These are phyloP conservation scores for Fonsecaea nubica DNA, from an alignment of 2,329 filamentous ascomycete species.

Conservation along the genomic window DNA sequence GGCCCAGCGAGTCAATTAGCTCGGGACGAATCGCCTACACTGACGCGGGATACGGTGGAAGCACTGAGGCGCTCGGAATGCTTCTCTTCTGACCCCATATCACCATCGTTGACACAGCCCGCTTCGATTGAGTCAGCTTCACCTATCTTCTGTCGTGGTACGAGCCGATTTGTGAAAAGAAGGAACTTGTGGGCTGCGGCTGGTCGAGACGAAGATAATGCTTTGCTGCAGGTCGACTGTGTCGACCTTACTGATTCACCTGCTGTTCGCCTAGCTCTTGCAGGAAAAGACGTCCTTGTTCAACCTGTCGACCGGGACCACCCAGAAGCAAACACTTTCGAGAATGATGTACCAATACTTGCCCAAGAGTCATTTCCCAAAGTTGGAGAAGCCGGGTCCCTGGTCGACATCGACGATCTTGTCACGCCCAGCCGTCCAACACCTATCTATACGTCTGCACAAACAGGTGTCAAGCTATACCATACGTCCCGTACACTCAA, in stretches of 20 bases:
- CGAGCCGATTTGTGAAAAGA: conserved; percentile 44
- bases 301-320: conserved; percentile 17
- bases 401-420: conserved; percentile 36
- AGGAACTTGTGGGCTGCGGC: conserved; percentile 72
- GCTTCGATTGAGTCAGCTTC: conserved; percentile 37
- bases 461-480: conserved; percentile 11
- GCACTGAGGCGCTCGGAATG: conserved; percentile 67
- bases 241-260: conserved; percentile 64
- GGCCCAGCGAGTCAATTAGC: conserved; percentile 85
- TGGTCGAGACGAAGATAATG: conserved; percentile 69
- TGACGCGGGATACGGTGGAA: conserved; percentile 66
- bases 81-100: conserved; percentile 32
- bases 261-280: conserved; percentile 36
- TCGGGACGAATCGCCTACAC: conserved; percentile 71
- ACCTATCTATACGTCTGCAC: neutral
- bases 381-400: neutral
- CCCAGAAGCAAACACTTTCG: neutral
- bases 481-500: conserved; percentile 21
- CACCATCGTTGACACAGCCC: conserved; percentile 26
- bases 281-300: conserved; percentile 37
- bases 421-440: conserved; percentile 18
- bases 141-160: conserved; percentile 44
- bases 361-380: conserved; percentile 4
- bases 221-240: conserved; percentile 67
- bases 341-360: neutral